Evolutionary conservation across 345 rosid species (phyloP).

Genomic region (Gossypium australe): DNA sequence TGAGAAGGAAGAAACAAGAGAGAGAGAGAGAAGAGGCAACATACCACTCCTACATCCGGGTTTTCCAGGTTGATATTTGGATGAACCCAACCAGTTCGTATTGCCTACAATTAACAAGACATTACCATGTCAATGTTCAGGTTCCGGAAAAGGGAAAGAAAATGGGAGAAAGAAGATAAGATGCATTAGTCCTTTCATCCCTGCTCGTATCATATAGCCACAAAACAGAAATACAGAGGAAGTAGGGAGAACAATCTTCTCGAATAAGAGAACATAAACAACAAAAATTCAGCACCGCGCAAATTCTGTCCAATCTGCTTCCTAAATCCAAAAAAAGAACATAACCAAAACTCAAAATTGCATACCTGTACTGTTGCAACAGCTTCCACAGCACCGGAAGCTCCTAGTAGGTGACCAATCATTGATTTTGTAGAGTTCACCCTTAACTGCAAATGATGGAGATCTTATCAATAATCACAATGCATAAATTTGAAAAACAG

Average conservation of each 20-base stretch:
- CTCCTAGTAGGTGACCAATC: slow-evolving; percentile 94
- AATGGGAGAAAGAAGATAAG: not conserved
- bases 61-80: slow-evolving; percentile 88
- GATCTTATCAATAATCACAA: slow-evolving; percentile 18
- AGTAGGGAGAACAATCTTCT: not conserved
- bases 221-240: slow-evolving; percentile 7
- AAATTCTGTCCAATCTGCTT: not conserved
- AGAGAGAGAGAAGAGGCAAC: slow-evolving; percentile 11
- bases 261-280: not conserved
- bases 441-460: slow-evolving; percentile 44
- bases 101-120: slow-evolving; percentile 48
- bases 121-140: slow-evolving; percentile 4
- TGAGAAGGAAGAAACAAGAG: not conserved
- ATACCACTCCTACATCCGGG: slow-evolving; percentile 80
- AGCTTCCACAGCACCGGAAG: slow-evolving; percentile 94
- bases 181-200: not conserved
- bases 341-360: not conserved
- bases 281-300: not conserved
- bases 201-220: not conserved
- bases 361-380: slow-evolving; percentile 79
- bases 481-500: not conserved
- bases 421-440: slow-evolving; percentile 91
- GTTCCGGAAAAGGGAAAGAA: not conserved
- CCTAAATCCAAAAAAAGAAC: not conserved
- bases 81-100: slow-evolving; percentile 93